Conservation (phyloP, 2,329 filamentous ascomycete species). For the Penicillium sp. region DNA sequence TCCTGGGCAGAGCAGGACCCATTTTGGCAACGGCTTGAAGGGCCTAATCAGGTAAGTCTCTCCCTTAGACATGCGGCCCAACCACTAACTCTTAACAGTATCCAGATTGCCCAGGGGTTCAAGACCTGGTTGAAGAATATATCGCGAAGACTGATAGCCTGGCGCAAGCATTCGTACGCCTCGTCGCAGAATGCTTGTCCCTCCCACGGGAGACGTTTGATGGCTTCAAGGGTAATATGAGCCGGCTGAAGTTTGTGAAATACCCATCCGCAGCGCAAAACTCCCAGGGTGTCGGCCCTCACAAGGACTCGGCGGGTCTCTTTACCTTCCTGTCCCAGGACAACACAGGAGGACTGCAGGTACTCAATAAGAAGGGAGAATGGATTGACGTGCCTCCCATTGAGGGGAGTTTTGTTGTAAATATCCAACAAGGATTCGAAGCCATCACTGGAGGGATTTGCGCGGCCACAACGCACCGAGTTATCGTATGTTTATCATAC, state of each 20-base stretch:
- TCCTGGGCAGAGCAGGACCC: slow-evolving; percentile 42
- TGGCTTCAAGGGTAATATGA: slow-evolving; percentile 49
- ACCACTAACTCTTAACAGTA: slow-evolving; percentile 19
- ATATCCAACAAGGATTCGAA: slow-evolving; percentile 54
- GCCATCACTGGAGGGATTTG: slow-evolving; percentile 56
- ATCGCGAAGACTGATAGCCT: slow-evolving; percentile 49
- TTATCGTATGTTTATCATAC: slow-evolving; percentile 26
- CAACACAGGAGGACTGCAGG: slow-evolving; percentile 45
- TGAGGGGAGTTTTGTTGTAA: slow-evolving; percentile 46
- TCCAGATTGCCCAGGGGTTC: slow-evolving; percentile 22
- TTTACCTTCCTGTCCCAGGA: slow-evolving; percentile 44
- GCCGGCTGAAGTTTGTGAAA: slow-evolving; percentile 56
- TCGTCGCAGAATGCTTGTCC: slow-evolving; percentile 56
- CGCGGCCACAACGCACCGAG: slow-evolving; percentile 40
- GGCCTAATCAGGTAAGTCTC: slow-evolving; percentile 25
- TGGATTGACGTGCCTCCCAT: slow-evolving; percentile 48
- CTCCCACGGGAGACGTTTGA: slow-evolving; percentile 50
- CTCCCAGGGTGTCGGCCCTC: slow-evolving; percentile 56
- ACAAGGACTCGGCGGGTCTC: slow-evolving; percentile 55
- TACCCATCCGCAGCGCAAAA: slow-evolving; percentile 44
- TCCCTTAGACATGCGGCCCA: not conserved
- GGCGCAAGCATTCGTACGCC: slow-evolving; percentile 52
- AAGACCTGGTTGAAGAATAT: slow-evolving; percentile 47
- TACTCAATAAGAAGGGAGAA: slow-evolving; percentile 44
- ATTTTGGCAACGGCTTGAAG: slow-evolving; percentile 40